Conservation (phyloP, 768 basidiomycete species). For the Baorangia bicolor region DNA sequence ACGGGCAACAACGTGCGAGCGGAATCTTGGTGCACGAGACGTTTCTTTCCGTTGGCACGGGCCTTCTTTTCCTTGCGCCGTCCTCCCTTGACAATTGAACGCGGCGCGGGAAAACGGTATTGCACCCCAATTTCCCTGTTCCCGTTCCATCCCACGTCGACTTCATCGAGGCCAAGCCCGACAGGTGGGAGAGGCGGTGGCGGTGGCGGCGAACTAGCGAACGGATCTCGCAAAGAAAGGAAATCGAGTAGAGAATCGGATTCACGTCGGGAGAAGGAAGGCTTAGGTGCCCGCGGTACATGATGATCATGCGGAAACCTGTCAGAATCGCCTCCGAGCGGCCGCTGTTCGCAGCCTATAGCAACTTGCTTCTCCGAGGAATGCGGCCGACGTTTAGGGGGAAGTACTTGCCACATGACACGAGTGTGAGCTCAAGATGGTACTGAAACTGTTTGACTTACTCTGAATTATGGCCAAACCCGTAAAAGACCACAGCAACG, state of each 20-base stretch:
- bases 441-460: constrained; percentile 10
- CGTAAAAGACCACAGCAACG: constrained; percentile 25
- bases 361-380: constrained; percentile 9
- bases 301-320: constrained; percentile 1
- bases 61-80: constrained; percentile 18
- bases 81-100: constrained; percentile 27
- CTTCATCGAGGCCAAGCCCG: constrained; percentile 28
- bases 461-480: constrained; percentile 21
- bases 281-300: constrained; percentile 12
- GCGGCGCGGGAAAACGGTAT: constrained; percentile 35
- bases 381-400: constrained; percentile 2
- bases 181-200: constrained; percentile 31
- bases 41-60: constrained; percentile 17
- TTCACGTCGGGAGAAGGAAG: constrained; percentile 20
- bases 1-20: constrained; percentile 26
- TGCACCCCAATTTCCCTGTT: constrained; percentile 26
- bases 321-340: background rate
- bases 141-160: constrained; percentile 27
- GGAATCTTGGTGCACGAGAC: constrained; percentile 28
- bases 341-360: background rate
- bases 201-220: constrained; percentile 33
- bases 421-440: background rate
- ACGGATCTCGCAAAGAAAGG: constrained; percentile 35
- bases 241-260: constrained; percentile 33
- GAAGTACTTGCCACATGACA: constrained; percentile 20